phyloP scores from a whole-genome alignment of 768 basidiomycete species.

The Psilocybe tampanensis region DNA sequence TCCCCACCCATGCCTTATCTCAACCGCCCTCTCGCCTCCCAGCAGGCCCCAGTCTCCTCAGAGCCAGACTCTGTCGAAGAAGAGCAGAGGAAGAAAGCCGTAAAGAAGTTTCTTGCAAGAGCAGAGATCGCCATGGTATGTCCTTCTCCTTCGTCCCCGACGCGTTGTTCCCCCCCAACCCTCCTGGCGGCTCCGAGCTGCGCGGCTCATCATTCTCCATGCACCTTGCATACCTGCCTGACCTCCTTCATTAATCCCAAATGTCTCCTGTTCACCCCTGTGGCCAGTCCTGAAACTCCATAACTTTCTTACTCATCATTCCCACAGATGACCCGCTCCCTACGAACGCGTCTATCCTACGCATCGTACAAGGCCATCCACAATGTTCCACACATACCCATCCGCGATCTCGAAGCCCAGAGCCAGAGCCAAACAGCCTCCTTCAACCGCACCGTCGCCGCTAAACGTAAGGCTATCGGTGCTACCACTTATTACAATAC shows the following conservation, averaged over 20 bases:
- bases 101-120: slow-evolving; percentile 76
- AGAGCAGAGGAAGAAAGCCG: slow-evolving; percentile 66
- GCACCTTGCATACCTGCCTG: slow-evolving; percentile 14
- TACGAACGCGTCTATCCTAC: slow-evolving; percentile 80
- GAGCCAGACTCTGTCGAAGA: slow-evolving; percentile 45
- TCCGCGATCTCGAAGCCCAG: slow-evolving; percentile 75
- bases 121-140: slow-evolving; percentile 83
- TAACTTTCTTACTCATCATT: slow-evolving; percentile 39
- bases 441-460: slow-evolving; percentile 55
- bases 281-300: slow-evolving; percentile 31
- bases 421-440: slow-evolving; percentile 42
- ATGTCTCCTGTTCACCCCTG: slow-evolving; percentile 12
- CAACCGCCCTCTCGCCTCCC: slow-evolving; percentile 43
- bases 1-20: slow-evolving; percentile 74
- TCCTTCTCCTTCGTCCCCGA: slow-evolving; percentile 37
- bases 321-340: slow-evolving; percentile 73
- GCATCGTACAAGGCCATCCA: slow-evolving; percentile 84
- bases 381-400: slow-evolving; percentile 64
- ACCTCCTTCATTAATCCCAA: slow-evolving; percentile 8
- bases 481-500: slow-evolving; percentile 51
- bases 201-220: slow-evolving; percentile 14
- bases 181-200: slow-evolving; percentile 24
- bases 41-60: slow-evolving; percentile 35
- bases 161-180: slow-evolving; percentile 44
- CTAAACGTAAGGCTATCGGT: slow-evolving; percentile 57